Evolutionary conservation across 768 basidiomycete species (phyloP), one percentile per base, ranked within the genome.

Genomic region (Leucosporidium yakuticum): DNA sequence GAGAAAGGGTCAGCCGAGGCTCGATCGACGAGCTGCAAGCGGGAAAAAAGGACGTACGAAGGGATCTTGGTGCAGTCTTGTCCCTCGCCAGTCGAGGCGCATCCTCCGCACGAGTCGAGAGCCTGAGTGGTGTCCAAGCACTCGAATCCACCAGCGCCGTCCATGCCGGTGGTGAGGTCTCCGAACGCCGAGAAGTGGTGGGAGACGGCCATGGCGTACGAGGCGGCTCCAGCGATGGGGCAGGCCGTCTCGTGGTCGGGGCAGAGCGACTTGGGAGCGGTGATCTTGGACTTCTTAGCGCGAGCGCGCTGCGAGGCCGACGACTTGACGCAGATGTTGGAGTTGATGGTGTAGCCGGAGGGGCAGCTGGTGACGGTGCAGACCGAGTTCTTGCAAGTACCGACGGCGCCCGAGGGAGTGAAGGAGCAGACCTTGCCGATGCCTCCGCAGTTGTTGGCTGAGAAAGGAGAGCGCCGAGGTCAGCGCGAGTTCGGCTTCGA

Each of bases 41-140:
- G 50, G 9, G 50, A 51, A 19, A 50, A 91, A n/a, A 83, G 84
- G 73, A 89, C 86, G 75, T 86, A 86, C 83, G 84, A 84, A 25
- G 39, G 69, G 72, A 91, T 89, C 55, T 82, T 79, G 23, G 85
- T 85, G 78, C 89, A 91, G 77, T 91, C 87, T 77, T 85, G 80
- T 31, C 89, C 89, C 61, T 80, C 77, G 21, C 85, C 85, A n/a
- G 83, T 78, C 23, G 84, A 82, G 3, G 84, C 79, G 76, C 89
- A 91, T 34, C 90, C 89, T 69, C 89, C 89, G 78, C 89, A 91
- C 20, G 86, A 85, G 67, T 85, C 81, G 56, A 90, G 82, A 67
- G 89, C 87, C 53, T 79, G 80, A 9, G 78, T 70, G 36, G 83
- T 83, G 78, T 91, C 87, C 61, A 90, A 74, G 75, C 81, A 76